Evolutionary conservation across 1,284 basidiomycete species (phyloP), one percentile per base, ranked within the genome.

Genomic region (Malassezia restricta): DNA sequence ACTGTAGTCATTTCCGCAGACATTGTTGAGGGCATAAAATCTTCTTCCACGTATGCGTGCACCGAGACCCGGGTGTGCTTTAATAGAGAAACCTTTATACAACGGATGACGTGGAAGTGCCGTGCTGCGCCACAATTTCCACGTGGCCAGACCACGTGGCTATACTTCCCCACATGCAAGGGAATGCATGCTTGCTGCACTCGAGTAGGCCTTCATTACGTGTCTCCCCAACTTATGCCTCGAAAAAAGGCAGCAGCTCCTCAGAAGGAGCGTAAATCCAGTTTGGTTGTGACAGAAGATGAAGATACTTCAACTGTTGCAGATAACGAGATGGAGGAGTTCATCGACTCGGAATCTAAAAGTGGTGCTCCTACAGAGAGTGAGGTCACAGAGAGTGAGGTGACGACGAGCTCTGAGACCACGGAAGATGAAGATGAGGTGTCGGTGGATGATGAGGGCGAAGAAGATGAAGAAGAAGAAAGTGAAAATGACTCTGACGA

Each of bases 211-310:
- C 11, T 42, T 27, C 27, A 42, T 30, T 29, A 29, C 28, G 14
- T 3, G 12, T n/a, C 31, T 29, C 12, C 40, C 40, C 28, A 42
- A 15, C 28, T 39, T 32, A n/a, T 39, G 20, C 37, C 29, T 47
- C 15, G 12, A 9, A 47, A 33, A 35, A 31, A 24, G 7, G 20
- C 12, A 14, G 30, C 14, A 8, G 20, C 32, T 12, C 12, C 14
- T 17, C 44, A 31, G 14, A 41, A 46, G 28, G 40, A 40, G 12
- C 17, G 15, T 17, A 17, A 24, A 12, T 30, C 43, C 29, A 41
- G 33, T 3, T 40, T 55, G 3, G 53, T 55, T 14, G 40, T 55
- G 9, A 27, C 47, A 6, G 53, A 55, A 28, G 53, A 50, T 12
- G 53, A 55, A 9, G 53, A 55, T 17, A 14, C 31, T 15, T 14